Conservation (phyloP, 176 grass and related monocot genomes). For the Dactylis glomerata region DNA sequence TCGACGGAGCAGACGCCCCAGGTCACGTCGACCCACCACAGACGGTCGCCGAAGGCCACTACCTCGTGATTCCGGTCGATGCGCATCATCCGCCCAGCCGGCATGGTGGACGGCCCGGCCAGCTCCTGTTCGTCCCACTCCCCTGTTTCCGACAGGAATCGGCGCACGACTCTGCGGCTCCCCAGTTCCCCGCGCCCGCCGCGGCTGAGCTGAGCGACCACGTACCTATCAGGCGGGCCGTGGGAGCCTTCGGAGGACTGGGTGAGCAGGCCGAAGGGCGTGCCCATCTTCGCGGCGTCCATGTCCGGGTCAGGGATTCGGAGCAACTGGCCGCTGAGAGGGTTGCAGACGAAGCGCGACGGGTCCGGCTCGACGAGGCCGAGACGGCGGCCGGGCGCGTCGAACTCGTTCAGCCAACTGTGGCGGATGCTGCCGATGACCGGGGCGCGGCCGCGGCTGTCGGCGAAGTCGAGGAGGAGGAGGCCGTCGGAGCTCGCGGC, state of each 20-base stretch:
- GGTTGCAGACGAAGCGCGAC: conserved; percentile 25
- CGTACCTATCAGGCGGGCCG: conserved; percentile 26
- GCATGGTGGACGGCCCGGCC: not conserved
- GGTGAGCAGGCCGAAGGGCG: conserved; percentile 12
- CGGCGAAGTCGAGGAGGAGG: conserved; percentile 27
- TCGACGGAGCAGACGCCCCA: conserved; percentile 27
- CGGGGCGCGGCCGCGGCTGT: not conserved
- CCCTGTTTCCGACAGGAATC: conserved; percentile 27
- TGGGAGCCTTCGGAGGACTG: not conserved
- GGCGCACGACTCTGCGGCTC: not conserved
- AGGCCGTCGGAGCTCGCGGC: conserved; percentile 30
- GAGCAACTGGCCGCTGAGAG: conserved; percentile 23
- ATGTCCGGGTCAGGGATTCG: conserved; percentile 17
- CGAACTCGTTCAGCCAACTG: not conserved
- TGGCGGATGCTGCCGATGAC: not conserved
- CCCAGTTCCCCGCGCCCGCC: not conserved
- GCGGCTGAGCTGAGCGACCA: conserved; percentile 10
- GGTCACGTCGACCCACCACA: conserved; percentile 26
- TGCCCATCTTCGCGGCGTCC: not conserved
- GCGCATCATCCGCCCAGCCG: not conserved
- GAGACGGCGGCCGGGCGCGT: too few relatives aligned
- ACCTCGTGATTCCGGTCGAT: not conserved
- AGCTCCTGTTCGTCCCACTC: conserved; percentile 12
- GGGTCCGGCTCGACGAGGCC: not conserved
- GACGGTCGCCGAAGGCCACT: conserved; percentile 19